Conservation (phyloP, 2,329 filamentous ascomycete genomes). For the Penicillium sp. region DNA sequence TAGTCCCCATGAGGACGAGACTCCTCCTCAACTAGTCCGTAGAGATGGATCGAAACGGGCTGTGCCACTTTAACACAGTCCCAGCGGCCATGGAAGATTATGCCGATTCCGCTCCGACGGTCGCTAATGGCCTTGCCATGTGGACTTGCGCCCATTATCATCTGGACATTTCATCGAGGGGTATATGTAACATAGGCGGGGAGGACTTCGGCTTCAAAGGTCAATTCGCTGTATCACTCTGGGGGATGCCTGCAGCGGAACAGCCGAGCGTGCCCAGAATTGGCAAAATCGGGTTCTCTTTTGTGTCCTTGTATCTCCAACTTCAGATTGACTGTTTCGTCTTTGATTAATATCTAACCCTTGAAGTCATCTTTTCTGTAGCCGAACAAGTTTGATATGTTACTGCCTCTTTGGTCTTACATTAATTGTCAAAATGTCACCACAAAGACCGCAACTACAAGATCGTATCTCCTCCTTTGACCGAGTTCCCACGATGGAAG, state of each 20-base stretch:
- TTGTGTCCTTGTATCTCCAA: background rate
- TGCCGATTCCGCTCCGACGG: background rate
- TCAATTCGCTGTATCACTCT: background rate
- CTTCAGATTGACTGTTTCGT: background rate
- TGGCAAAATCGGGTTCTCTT: background rate
- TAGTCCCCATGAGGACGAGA: background rate
- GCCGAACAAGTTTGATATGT: background rate
- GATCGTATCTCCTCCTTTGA: background rate
- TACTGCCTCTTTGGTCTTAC: fast-evolving
- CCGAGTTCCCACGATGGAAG: conserved; percentile 4
- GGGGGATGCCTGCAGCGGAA: background rate
- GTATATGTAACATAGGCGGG: background rate
- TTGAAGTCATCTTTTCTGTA: background rate
- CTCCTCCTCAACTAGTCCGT: too few relatives aligned
- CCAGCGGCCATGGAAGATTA: background rate
- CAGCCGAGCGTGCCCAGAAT: background rate
- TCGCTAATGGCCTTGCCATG: background rate
- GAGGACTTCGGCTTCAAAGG: background rate
- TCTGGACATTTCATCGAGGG: background rate
- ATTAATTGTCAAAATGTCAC: background rate
- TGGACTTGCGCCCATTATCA: background rate
- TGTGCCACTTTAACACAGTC: background rate
- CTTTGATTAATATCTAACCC: background rate
- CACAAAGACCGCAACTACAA: background rate
- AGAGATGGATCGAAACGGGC: background rate